Conservation (phyloP, 108 stramenopile genomes). For the Skeletonema tropicum region DNA sequence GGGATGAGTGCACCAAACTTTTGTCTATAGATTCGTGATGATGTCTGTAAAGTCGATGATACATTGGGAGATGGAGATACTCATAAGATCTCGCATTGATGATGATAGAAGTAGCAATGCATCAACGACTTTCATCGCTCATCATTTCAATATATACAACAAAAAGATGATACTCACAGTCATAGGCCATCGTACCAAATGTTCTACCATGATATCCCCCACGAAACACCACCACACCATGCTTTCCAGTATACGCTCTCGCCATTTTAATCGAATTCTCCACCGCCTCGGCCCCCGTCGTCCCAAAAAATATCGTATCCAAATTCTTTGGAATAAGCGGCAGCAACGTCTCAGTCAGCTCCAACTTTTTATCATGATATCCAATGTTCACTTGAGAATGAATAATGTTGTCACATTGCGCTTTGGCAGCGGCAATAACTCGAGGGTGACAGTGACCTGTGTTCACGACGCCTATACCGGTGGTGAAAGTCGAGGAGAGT, state of each 20-base stretch:
- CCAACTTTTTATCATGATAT: conserved; percentile 59
- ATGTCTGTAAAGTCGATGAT: conserved; percentile 11
- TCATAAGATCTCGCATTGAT: neutral
- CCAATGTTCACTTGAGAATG: conserved; percentile 54
- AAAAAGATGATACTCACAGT: conserved; percentile 38
- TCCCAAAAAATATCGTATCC: conserved; percentile 64
- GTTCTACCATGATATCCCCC: conserved; percentile 80
- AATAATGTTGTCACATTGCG: conserved; percentile 64
- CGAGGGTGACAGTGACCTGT: conserved; percentile 77
- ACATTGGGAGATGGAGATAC: neutral
- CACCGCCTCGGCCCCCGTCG: conserved; percentile 76
- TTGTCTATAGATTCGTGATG: conserved; percentile 39
- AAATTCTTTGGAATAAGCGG: conserved; percentile 32
- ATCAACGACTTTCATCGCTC: neutral
- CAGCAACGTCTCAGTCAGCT: conserved; percentile 57
- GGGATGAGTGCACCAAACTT: conserved; percentile 4
- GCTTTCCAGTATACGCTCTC: conserved; percentile 65
- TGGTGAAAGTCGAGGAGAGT: conserved; percentile 64
- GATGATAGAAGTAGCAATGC: neutral
- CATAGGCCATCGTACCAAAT: conserved; percentile 72
- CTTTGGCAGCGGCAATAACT: conserved; percentile 64
- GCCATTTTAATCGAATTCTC: conserved; percentile 77
- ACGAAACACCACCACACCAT: conserved; percentile 61
- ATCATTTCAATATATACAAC: neutral
- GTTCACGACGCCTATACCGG: conserved; percentile 75